Conservation (phyloP, 257 asterid species). For the Perilla frutescens region DNA sequence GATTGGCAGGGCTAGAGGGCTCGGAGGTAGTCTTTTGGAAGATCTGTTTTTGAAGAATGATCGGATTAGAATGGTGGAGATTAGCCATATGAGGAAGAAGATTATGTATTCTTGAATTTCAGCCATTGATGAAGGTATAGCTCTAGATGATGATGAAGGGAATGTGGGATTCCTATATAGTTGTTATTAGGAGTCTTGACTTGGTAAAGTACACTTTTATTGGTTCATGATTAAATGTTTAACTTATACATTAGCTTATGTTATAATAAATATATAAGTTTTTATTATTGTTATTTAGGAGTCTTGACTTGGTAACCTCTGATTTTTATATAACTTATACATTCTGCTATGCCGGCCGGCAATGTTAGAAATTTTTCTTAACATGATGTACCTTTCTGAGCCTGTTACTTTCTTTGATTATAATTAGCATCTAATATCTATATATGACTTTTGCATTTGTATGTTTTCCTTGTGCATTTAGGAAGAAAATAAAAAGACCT, state of each 20-base stretch:
- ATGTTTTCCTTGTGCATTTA: not conserved
- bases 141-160: constrained; percentile 2
- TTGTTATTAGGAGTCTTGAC: constrained; percentile 25
- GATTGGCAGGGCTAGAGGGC: constrained; percentile 63
- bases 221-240: not conserved
- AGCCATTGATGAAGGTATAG: constrained; percentile 43
- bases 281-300: not conserved
- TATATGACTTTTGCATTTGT: not conserved
- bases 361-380: not conserved
- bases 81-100: constrained; percentile 52
- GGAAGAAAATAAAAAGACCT: not conserved
- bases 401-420: not conserved
- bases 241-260: constrained; percentile 8
- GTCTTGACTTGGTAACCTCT: too few species aligned
- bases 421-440: not conserved
- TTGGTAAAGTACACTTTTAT: constrained; percentile 31
- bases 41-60: constrained; percentile 30
- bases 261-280: not conserved
- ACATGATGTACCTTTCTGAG: not conserved
- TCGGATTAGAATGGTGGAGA: constrained; percentile 48
- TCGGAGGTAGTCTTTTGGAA: constrained; percentile 53
- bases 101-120: constrained; percentile 40
- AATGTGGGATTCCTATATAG: constrained; percentile 19
- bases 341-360: constrained; percentile 22
- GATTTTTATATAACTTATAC: not conserved